Conservation (phyloP, 2,329 filamentous ascomycete genomes). For the Colletotrichum agaves region DNA sequence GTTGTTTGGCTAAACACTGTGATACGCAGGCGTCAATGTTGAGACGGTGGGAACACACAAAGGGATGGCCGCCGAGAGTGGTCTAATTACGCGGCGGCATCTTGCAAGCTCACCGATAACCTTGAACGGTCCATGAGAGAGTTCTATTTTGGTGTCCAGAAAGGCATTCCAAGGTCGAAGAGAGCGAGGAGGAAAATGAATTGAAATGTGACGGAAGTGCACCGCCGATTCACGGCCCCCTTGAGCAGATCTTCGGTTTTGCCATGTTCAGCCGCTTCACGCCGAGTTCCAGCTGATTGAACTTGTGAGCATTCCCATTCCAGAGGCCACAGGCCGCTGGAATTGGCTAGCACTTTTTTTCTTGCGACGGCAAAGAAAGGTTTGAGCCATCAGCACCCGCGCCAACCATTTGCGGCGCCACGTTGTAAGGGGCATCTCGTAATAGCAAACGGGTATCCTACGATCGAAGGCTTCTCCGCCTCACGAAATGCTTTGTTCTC, state of each 20-base stretch:
- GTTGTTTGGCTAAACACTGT: constrained; percentile 30
- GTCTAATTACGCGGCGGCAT: not conserved
- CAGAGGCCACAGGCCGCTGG: not conserved
- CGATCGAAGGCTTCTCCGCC: too few relatives aligned
- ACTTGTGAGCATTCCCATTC: not conserved
- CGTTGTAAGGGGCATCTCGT: not conserved
- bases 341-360: not conserved
- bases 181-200: not conserved
- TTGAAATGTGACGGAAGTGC: too few relatives aligned
- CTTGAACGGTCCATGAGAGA: too few relatives aligned
- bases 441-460: not conserved
- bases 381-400: not conserved
- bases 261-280: constrained; percentile 2
- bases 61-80: not conserved
- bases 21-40: too few relatives aligned
- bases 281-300: not conserved
- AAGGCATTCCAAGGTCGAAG: not conserved
- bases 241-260: not conserved
- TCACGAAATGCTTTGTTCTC: too few relatives aligned
- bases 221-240: constrained; percentile 14
- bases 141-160: not conserved
- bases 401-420: not conserved
- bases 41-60: too few relatives aligned
- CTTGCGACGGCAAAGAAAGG: not conserved
- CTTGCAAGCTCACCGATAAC: not conserved